phyloP scores from a whole-genome alignment of 495 filamentous ascomycete genomes.

The Cairneyella variabilis region DNA sequence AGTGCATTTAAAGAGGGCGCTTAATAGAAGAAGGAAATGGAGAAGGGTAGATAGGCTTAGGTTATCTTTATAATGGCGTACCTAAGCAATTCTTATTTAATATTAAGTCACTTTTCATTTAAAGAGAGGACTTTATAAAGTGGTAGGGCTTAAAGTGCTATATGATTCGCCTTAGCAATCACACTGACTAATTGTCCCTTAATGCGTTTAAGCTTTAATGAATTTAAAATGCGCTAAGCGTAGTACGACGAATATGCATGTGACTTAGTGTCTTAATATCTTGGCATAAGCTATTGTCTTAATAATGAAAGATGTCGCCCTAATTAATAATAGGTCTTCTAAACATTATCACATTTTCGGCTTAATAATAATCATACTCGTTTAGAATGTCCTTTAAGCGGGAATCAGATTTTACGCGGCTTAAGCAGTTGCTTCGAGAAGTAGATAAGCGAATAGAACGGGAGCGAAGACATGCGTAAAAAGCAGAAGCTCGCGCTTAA shows the following conservation, averaged over 20 bases:
- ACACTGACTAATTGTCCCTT: neutral
- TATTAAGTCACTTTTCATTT: no score
- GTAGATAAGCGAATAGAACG: slow-evolving; percentile 13
- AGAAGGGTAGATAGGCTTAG: no score
- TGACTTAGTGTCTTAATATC: neutral
- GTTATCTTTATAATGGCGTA: no score
- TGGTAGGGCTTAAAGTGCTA: no score
- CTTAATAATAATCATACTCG: neutral
- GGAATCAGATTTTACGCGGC: slow-evolving; percentile 17
- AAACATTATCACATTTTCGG: neutral
- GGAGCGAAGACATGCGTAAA: slow-evolving; percentile 17
- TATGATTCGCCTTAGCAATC: neutral
- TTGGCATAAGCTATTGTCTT: neutral
- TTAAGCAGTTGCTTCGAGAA: slow-evolving; percentile 4
- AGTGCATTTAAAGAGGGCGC: neutral
- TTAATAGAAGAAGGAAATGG: no score
- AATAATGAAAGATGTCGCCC: neutral
- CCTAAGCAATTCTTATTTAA: neutral
- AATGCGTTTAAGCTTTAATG: neutral
- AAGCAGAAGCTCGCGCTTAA: slow-evolving; percentile 3
- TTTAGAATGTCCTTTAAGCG: slow-evolving; percentile 8
- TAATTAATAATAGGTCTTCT: neutral
- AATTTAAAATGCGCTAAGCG: neutral
- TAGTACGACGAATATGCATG: neutral
- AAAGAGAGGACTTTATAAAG: neutral